Base-by-base conservation (phyloP, 2,329 filamentous ascomycete species). In the Hortaea sp. region DNA sequence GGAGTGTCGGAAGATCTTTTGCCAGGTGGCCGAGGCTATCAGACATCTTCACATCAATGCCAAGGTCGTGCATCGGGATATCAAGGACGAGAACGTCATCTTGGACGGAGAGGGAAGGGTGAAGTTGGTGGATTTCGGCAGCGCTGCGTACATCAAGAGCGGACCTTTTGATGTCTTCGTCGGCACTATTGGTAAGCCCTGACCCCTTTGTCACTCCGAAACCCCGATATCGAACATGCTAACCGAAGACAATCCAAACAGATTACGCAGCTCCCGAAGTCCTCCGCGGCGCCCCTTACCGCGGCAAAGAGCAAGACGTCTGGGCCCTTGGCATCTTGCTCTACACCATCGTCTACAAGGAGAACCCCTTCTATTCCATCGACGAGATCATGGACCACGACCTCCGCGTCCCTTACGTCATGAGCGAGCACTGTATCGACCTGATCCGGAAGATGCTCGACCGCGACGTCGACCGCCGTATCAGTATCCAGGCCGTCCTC, bases 201-300 rank as follows among this genome's bases (percentile, higher is more conserved):
- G 7, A 7, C 12, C 20, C 12, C 9, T 5, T 7, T n/a, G n/a
- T 12, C 27, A 20, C 4, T 20, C 20, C 20, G 10, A 42, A 10
- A 13, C 31, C 13, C 13, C 20, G 20, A 20, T 20, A 20, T 20
- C 20, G 2, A 20, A 4, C 39, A 29, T 28, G 20, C 39, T 41
- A 41, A 20, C 39, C 20, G 9, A 27, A n/a, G 11, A 10, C 11
- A 11, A 10, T 28, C 39, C 39, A 3, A 20, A 39, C 53, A 95
- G 92, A 98, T 72, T 98, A 98, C 68, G 92, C 92, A 40, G 92
- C 92, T 5, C 92, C 92, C n/a, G 92, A 98, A 71, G 92, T 98
- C 45, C 77, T 98, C 42, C 88, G 88, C 48, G 92, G 92, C 41
- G 84, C 83, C 57, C 84, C 89, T 11, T 98, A 98, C 68, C 80